phyloP scores from a whole-genome alignment of 2,329 filamentous ascomycete species.

The Exophiala calicioides region DNA sequence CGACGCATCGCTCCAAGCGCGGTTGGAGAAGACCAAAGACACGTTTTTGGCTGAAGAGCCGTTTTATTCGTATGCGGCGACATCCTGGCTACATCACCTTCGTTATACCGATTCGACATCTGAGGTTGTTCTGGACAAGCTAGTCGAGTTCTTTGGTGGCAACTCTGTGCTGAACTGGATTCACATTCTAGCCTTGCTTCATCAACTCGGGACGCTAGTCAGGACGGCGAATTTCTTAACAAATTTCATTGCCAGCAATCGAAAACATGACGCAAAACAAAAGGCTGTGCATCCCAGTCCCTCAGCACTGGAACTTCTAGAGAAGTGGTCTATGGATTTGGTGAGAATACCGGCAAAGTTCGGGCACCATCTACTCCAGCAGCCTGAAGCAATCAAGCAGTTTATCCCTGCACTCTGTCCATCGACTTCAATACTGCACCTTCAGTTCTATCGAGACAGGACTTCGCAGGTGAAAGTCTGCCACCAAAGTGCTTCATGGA shows the following conservation, averaged over 20 bases:
- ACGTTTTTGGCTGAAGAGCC: slow-evolving; percentile 1
- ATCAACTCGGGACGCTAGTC: slow-evolving; percentile 34
- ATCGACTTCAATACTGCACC: slow-evolving; percentile 37
- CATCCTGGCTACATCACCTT: slow-evolving; percentile 27
- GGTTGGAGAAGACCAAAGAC: not conserved
- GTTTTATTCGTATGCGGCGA: slow-evolving; percentile 21
- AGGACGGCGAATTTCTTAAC: slow-evolving; percentile 32
- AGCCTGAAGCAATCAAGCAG: slow-evolving; percentile 41
- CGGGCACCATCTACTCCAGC: slow-evolving; percentile 30
- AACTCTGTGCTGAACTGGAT: slow-evolving; percentile 39
- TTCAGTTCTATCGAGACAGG: slow-evolving; percentile 33
- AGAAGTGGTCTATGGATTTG: slow-evolving; percentile 40
- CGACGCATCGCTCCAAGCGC: not conserved
- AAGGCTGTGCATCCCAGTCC: slow-evolving; percentile 21
- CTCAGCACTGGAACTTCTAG: slow-evolving; percentile 32
- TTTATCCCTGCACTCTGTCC: slow-evolving; percentile 46
- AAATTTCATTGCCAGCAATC: slow-evolving; percentile 10
- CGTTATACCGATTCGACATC: not conserved
- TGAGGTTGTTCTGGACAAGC: slow-evolving; percentile 6
- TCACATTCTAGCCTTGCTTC: slow-evolving; percentile 30
- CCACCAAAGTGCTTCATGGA: slow-evolving; percentile 12
- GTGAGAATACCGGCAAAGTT: slow-evolving; percentile 42
- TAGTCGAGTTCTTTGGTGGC: slow-evolving; percentile 18
- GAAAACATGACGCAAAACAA: slow-evolving; percentile 25
- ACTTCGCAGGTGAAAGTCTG: slow-evolving; percentile 12